These are phyloP conservation scores for Saccharomycopsis sp. DNA, from an alignment of 805 yeast species.

Conservation along the genomic window DNA sequence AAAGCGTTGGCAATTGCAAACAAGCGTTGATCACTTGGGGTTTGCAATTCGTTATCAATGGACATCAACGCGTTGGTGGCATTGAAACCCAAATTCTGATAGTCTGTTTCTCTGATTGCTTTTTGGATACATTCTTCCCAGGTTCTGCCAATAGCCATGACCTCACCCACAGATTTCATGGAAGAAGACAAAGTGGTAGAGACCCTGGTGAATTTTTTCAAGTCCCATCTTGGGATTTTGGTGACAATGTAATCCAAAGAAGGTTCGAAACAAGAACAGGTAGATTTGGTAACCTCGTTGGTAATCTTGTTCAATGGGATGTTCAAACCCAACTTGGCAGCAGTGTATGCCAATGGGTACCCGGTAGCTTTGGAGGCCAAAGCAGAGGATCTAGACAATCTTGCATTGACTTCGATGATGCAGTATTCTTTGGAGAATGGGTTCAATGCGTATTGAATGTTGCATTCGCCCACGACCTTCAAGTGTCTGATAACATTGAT, in stretches of 20 bases:
- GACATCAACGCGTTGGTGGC: constrained; percentile 79
- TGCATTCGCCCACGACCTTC: constrained; percentile 99
- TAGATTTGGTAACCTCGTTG: constrained; percentile 87
- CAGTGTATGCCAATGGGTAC: constrained; percentile 95
- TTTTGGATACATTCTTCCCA: constrained; percentile 97
- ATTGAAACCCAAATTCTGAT: constrained; percentile 90
- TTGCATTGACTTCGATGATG: constrained; percentile 95
- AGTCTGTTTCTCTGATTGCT: constrained; percentile 94
- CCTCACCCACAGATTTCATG: constrained; percentile 99
- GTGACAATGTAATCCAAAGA: constrained; percentile 94
- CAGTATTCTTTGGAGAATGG: constrained; percentile 93
- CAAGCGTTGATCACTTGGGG: constrained; percentile 95
- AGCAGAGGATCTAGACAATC: constrained; percentile 97
- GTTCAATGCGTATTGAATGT: constrained; percentile 92
- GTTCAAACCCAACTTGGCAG: constrained; percentile 92
- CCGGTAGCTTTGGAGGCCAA: constrained; percentile 98
- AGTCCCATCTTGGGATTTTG: constrained; percentile 98
- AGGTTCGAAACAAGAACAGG: constrained; percentile 96
- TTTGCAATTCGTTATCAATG: constrained; percentile 84
- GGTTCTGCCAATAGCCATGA: constrained; percentile 95
- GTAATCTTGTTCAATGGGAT: constrained; percentile 85
- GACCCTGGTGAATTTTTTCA: constrained; percentile 90
- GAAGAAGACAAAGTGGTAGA: constrained; percentile 80
- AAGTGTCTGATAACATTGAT: constrained; percentile 93
- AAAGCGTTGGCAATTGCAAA: constrained; percentile 96